Percentiles rank a stretch among this genome's conserved stretches.
phyloP scores from a whole-genome alignment of 2,329 filamentous ascomycete species.

The Diaporthe sp. region DNA sequence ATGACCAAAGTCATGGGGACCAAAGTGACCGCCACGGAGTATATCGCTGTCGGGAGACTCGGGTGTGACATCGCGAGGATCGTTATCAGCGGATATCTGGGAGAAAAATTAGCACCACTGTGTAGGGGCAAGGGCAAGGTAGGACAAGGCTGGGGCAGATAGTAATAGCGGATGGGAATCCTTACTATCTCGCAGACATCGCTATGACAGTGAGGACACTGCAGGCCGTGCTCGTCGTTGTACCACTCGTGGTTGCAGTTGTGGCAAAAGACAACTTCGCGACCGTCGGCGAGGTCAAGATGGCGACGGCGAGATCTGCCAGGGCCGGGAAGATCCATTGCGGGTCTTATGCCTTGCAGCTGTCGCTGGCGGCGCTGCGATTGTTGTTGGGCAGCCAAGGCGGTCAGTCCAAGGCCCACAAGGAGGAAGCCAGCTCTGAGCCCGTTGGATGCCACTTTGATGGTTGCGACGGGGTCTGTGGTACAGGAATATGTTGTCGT shows the following conservation, averaged over 20 bases:
- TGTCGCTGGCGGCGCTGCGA: slow-evolving; percentile 55
- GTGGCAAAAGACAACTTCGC: slow-evolving; percentile 90
- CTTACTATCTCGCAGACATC: slow-evolving; percentile 91
- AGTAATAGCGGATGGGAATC: background rate
- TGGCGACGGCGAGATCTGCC: slow-evolving; percentile 46
- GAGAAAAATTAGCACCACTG: background rate
- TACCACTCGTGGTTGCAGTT: slow-evolving; percentile 86
- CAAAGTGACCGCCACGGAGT: slow-evolving; percentile 7
- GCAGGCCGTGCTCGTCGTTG: slow-evolving; percentile 74
- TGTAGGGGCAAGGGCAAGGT: background rate
- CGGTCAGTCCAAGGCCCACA: slow-evolving; percentile 71
- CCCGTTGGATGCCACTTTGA: slow-evolving; percentile 69
- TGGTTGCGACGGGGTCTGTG: slow-evolving; percentile 1
- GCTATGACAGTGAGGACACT: slow-evolving; percentile 82
- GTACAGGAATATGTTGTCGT: slow-evolving; percentile 14
- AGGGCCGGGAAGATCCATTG: slow-evolving; percentile 45
- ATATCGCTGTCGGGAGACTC: slow-evolving; percentile 45
- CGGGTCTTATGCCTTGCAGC: slow-evolving; percentile 41
- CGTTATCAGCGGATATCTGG: slow-evolving; percentile 69
- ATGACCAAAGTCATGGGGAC: slow-evolving; percentile 28
- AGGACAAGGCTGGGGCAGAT: slow-evolving; percentile 40
- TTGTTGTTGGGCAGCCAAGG: slow-evolving; percentile 66
- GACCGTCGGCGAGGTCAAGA: slow-evolving; percentile 64
- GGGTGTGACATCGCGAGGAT: slow-evolving; percentile 66
- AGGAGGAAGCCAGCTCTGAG: slow-evolving; percentile 67